A percentile compares a stretch with the other conserved stretches of the same genome.
Conservation (phyloP, 1,284 basidiomycete genomes). For the Vanrija sp. region DNA sequence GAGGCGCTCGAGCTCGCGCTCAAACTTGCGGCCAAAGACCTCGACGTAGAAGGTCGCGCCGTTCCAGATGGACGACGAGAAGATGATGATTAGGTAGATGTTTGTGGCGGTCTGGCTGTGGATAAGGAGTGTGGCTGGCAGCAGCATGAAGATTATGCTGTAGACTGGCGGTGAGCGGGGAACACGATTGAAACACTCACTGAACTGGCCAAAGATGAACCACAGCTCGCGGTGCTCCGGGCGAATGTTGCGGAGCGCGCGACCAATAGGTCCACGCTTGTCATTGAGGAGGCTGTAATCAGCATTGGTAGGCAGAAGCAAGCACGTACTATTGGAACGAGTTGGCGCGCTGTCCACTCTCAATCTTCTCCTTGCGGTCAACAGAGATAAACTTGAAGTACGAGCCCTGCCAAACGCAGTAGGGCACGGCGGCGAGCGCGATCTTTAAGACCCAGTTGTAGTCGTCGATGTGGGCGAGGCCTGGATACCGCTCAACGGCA, state of each 20-base stretch:
- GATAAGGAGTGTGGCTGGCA: slow-evolving; percentile 69
- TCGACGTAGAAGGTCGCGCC: slow-evolving; percentile 71
- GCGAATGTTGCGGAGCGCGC: slow-evolving; percentile 59
- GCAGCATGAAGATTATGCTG: slow-evolving; percentile 77
- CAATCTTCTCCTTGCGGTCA: slow-evolving; percentile 76
- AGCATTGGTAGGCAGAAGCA: neutral
- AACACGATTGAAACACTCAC: slow-evolving; percentile 51
- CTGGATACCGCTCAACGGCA: slow-evolving; percentile 69
- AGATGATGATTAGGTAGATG: slow-evolving; percentile 70
- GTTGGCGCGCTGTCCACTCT: slow-evolving; percentile 78
- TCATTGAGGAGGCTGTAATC: slow-evolving; percentile 65
- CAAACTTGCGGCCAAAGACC: slow-evolving; percentile 93
- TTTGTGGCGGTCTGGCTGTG: slow-evolving; percentile 70
- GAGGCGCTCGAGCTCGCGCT: slow-evolving; percentile 79
- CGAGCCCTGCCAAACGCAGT: slow-evolving; percentile 78
- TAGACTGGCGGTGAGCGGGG: slow-evolving; percentile 59
- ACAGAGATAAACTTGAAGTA: slow-evolving; percentile 92
- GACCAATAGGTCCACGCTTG: slow-evolving; percentile 75
- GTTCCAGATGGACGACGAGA: slow-evolving; percentile 66
- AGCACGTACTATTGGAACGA: slow-evolving; percentile 63
- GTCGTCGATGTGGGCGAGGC: slow-evolving; percentile 55
- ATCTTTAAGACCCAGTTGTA: slow-evolving; percentile 49
- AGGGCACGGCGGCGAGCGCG: slow-evolving; percentile 41
- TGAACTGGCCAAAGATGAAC: slow-evolving; percentile 81
- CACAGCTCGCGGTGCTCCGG: slow-evolving; percentile 62